Conservation (phyloP, 106 monocot species). For the Platanthera guangdongensis region DNA sequence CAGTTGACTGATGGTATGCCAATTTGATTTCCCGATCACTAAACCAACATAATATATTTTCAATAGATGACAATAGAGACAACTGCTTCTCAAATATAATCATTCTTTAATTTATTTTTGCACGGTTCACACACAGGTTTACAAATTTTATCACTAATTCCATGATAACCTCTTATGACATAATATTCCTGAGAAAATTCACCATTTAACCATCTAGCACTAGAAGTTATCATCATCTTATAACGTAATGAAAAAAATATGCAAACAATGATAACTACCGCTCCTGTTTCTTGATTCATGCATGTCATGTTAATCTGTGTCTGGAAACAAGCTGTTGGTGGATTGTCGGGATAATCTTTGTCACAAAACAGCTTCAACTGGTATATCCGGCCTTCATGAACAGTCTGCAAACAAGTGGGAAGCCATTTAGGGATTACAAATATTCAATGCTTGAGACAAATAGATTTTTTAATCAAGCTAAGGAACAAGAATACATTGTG, state of each 20-base stretch:
- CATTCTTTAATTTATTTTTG: no score
- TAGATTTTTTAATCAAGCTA: neutral
- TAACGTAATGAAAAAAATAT: neutral
- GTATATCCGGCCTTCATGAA: slow-evolving; percentile 74
- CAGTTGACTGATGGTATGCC: no score
- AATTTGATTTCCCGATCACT: no score
- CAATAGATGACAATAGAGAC: no score
- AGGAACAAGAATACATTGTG: slow-evolving; percentile 35
- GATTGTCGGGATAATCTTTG: slow-evolving; percentile 58
- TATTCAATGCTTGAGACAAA: neutral
- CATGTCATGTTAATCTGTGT: slow-evolving; percentile 68
- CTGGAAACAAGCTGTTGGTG: slow-evolving; percentile 62
- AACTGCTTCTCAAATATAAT: no score
- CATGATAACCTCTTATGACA: no score
- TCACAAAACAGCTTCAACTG: slow-evolving; percentile 72
- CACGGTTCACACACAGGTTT: no score
- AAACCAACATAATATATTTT: no score
- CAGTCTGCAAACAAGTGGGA: slow-evolving; percentile 37
- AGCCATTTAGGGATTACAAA: slow-evolving; percentile 33
- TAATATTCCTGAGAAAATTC: no score
- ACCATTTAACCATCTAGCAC: no score
- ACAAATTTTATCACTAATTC: no score
- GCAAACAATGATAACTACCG: slow-evolving; percentile 22
- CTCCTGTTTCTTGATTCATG: slow-evolving; percentile 62
- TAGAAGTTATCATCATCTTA: no score